Evolutionary conservation across 345 rosid genomes (phyloP).

Genomic region (Arabis hirsuta): DNA sequence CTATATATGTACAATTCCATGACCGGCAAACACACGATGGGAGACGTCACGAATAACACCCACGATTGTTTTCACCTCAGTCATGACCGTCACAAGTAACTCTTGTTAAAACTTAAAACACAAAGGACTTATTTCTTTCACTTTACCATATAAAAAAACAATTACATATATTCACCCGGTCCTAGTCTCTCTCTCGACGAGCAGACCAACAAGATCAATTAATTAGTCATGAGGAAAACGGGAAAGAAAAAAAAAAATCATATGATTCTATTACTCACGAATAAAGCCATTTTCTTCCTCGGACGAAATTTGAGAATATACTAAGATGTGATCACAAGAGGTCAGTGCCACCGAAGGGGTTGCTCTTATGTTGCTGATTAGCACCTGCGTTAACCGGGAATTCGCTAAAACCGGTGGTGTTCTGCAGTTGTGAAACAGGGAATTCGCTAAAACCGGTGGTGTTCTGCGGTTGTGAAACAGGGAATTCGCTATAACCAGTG

Average conservation of each 20-base stretch:
- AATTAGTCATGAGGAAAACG: no score
- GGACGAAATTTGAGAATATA: neutral
- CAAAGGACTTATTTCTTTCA: neutral
- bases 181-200: conserved; percentile 6
- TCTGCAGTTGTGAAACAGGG: conserved; percentile 32
- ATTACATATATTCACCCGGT: conserved; percentile 5
- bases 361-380: conserved; percentile 63
- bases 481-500: neutral
- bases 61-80: no score
- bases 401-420: neutral
- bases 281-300: no score
- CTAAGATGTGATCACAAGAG: conserved; percentile 50
- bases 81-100: no score
- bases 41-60: no score
- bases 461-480: neutral
- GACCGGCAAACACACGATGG: no score
- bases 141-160: neutral
- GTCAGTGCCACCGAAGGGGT: conserved; percentile 83
- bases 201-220: neutral
- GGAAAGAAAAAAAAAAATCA: no score
- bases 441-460: conserved; percentile 34
- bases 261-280: conserved; percentile 18
- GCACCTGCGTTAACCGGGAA: conserved; percentile 22
- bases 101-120: no score
- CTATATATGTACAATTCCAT: no score